These are phyloP conservation scores for Cytospora schulzeri DNA, from an alignment of 2,329 filamentous ascomycete genomes.

Conservation along the genomic window DNA sequence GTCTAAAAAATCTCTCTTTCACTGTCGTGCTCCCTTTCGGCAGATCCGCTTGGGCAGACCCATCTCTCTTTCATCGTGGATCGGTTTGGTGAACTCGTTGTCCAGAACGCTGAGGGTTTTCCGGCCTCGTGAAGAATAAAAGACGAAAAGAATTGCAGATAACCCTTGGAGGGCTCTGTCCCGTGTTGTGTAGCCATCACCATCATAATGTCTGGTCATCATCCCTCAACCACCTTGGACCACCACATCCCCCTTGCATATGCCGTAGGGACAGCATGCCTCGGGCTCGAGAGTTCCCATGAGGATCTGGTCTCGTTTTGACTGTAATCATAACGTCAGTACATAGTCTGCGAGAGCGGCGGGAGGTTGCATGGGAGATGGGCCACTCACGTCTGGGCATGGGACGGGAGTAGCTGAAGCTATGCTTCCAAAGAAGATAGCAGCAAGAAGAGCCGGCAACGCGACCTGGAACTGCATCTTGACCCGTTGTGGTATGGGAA, in stretches of 20 bases:
- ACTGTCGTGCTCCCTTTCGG: conserved; percentile 6
- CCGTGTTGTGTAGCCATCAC: not conserved
- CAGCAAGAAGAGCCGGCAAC: conserved; percentile 19
- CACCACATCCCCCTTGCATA: conserved; percentile 28
- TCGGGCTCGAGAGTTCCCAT: conserved; percentile 24
- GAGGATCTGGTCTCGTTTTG: conserved; percentile 25
- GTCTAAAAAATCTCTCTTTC: not conserved
- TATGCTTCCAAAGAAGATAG: conserved; percentile 21
- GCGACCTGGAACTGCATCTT: conserved; percentile 21
- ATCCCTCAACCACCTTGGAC: conserved; percentile 25
- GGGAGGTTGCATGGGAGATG: not conserved
- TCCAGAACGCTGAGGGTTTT: not conserved
- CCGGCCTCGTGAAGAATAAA: not conserved
- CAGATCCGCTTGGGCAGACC: conserved; percentile 4
- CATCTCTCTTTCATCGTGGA: not conserved
- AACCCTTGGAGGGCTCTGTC: not conserved
- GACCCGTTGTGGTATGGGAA: not conserved
- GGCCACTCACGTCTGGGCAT: conserved; percentile 26
- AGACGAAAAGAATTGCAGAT: not conserved
- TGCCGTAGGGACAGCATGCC: conserved; percentile 27
- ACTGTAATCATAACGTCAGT: conserved; percentile 6
- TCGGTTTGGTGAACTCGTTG: not conserved
- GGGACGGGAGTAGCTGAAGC: conserved; percentile 24
- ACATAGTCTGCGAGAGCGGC: not conserved
- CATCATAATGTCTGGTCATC: not conserved